Evolutionary conservation across 805 yeast species (phyloP), one percentile per base, ranked within the genome.

Genomic region (Yarrowia sp.): DNA sequence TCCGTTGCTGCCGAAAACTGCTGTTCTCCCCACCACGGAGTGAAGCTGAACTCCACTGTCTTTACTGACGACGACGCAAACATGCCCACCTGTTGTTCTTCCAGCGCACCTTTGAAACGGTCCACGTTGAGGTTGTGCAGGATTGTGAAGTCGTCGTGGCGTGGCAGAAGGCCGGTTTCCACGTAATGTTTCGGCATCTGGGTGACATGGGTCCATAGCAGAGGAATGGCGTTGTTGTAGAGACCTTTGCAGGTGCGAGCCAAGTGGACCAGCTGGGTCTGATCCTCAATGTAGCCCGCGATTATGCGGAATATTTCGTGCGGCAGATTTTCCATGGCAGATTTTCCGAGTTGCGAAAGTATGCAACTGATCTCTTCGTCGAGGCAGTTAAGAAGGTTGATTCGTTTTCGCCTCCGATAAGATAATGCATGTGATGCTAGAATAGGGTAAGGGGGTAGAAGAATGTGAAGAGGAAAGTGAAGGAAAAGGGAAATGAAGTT

Each of bases 11-110:
- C 42, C 1, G 30, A 7, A 17, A 42, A 34, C 50, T 58, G 64
- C 19, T 58, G 49, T 7, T 58, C 50, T 17, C 64, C 64, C 64
- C 64, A 58, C 64, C 64, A 58, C 3, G 50, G 64, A 3, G 64
- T 58, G 30, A 58, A 58, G 30, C 42, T 33, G 40, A 58, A 42
- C 40, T 58, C 64, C n/a, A 58, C 64, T 3, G 64, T 58, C 13
- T 30, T 30, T 7, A 58, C 64, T 3, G 42, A 17, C 8, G 64
- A 58, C 2, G 50, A 39, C 1, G 64, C 64, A 33, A 43, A 13
- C 40, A 19, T 17, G 14, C 64, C 40, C 4, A 58, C 30, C 39
- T 42, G 64, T 14, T 34, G 8, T 9, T 58, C 64, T 9, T 33
- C 50, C 39, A 58, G 19, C 9, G 64, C 49, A 2, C 36, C 33